phyloP scores from a whole-genome alignment of 192 early-diverging fungal species.

The Backusella westeae region DNA sequence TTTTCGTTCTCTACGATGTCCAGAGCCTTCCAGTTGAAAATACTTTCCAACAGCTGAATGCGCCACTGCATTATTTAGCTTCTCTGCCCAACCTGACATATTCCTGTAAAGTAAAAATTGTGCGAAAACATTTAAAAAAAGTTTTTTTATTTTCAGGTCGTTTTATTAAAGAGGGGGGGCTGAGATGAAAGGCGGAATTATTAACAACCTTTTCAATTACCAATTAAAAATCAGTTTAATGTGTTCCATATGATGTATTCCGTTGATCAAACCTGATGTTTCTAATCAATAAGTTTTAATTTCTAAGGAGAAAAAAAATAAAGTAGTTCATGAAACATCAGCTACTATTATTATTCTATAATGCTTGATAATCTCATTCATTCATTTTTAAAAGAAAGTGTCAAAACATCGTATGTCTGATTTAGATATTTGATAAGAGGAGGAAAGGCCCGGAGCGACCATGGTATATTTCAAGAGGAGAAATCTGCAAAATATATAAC shows the following conservation, averaged over 20 bases:
- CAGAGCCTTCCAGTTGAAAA: slow-evolving; percentile 62
- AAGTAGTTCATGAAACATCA: not conserved
- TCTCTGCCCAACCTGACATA: slow-evolving; percentile 44
- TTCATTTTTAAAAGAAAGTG: not conserved
- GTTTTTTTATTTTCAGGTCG: not conserved
- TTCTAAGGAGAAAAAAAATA: not conserved
- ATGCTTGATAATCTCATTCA: not conserved
- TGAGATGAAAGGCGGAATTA: not conserved
- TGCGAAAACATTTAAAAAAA: not conserved
- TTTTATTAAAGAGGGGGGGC: not conserved
- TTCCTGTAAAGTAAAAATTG: not conserved
- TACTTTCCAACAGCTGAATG: slow-evolving; percentile 54
- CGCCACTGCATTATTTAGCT: slow-evolving; percentile 55
- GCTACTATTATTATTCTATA: not conserved
- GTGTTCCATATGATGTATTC: not conserved
- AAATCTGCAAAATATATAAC: not conserved
- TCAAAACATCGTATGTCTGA: not conserved
- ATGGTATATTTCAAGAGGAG: not conserved
- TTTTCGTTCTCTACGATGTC: slow-evolving; percentile 49
- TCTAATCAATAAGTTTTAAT: not conserved
- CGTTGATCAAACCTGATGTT: not conserved
- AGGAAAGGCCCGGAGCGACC: not conserved
- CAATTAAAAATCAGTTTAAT: not conserved
- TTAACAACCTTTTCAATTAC: not conserved
- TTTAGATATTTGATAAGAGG: not conserved